Percentiles rank a stretch among this genome's conserved stretches.
Conservation (phyloP, 768 basidiomycete species). For the Cystofilobasidium macerans region DNA sequence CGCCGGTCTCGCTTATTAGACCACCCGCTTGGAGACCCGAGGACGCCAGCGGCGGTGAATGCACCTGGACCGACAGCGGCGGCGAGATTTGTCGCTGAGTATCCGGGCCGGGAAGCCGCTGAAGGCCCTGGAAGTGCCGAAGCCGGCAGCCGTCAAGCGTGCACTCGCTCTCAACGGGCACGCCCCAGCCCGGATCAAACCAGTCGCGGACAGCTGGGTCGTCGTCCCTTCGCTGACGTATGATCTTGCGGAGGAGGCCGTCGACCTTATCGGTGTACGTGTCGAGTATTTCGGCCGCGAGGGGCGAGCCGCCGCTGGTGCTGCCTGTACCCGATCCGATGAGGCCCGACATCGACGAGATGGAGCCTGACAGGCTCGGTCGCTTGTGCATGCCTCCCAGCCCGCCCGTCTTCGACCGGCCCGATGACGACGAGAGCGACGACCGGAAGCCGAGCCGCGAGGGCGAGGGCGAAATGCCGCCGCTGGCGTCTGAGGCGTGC, state of each 20-base stretch:
- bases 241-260: conserved; percentile 1
- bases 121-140: not conserved
- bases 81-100: not conserved
- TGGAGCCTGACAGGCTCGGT: not conserved
- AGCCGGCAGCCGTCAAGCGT: conserved; percentile 1
- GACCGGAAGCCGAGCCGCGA: not conserved
- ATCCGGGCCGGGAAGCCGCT: not conserved
- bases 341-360: not conserved
- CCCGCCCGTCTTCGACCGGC: not conserved
- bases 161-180: not conserved
- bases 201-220: not conserved
- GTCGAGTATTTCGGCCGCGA: not conserved
- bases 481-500: no score
- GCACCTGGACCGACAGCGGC: not conserved
- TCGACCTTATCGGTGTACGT: not conserved
- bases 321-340: not conserved
- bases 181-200: not conserved
- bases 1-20: not conserved
- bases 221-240: not conserved
- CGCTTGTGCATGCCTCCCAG: not conserved
- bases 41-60: not conserved
- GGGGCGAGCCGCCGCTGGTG: not conserved
- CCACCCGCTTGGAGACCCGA: not conserved
- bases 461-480: not conserved
- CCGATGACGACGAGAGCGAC: not conserved